These are phyloP conservation scores for Trichoderma erinaceum DNA, from an alignment of 495 filamentous ascomycete genomes.

Conservation along the genomic window DNA sequence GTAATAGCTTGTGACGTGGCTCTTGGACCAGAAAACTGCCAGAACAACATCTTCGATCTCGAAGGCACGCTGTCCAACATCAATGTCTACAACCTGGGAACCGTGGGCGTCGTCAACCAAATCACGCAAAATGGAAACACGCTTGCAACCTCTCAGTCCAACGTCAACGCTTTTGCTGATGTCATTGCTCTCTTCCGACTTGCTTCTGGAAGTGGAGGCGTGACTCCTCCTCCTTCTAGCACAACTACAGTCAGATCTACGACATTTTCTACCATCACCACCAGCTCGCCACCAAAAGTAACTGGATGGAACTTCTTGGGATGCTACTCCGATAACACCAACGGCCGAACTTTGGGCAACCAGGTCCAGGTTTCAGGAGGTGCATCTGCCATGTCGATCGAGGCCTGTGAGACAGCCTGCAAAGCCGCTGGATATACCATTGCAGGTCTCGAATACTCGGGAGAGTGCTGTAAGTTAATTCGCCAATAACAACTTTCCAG, in stretches of 20 bases:
- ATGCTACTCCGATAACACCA: constrained; percentile 18
- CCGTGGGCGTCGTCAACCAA: not conserved
- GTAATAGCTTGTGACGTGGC: not conserved
- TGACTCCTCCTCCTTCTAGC: constrained; percentile 13
- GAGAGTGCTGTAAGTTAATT: constrained; percentile 16
- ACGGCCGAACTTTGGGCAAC: constrained; percentile 21
- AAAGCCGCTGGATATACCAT: constrained; percentile 15
- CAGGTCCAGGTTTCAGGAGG: constrained; percentile 20
- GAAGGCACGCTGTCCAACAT: constrained; percentile 53
- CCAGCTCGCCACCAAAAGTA: constrained; percentile 12
- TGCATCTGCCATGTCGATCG: constrained; percentile 15
- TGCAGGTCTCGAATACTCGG: constrained; percentile 14
- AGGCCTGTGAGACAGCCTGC: constrained; percentile 12
- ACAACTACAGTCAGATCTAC: not conserved
- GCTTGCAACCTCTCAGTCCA: not conserved
- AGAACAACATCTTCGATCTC: constrained; percentile 79
- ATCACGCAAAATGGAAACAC: not conserved
- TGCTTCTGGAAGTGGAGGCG: constrained; percentile 1
- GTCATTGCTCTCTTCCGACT: not conserved
- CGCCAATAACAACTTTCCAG: no score
- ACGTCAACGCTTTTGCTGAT: not conserved
- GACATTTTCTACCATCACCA: constrained; percentile 12
- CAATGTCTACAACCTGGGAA: constrained; percentile 54
- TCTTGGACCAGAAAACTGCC: constrained; percentile 67
- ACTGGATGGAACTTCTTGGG: constrained; percentile 16